Conservation (phyloP, 2,329 filamentous ascomycete species). For the Periconia sp. region DNA sequence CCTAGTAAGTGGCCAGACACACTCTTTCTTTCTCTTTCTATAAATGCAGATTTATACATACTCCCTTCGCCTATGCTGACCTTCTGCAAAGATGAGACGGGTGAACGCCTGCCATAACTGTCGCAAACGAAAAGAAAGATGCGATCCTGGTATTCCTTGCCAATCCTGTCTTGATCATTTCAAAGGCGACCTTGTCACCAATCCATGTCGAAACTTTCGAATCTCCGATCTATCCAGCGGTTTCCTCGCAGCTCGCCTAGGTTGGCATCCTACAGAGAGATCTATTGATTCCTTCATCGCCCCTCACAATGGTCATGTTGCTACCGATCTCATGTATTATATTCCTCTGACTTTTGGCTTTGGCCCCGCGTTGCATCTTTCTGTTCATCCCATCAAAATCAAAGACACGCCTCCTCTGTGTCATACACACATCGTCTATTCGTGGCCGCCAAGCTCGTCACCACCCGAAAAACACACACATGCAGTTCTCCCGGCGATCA, state of each 20-base stretch:
- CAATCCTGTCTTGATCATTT: conserved; percentile 42
- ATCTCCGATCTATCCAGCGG: conserved; percentile 28
- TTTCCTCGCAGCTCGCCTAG: conserved; percentile 36
- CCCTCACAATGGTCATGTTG: conserved; percentile 17
- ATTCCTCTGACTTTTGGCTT: conserved; percentile 40
- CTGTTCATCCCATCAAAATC: conserved; percentile 29
- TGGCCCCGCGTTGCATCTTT: conserved; percentile 27
- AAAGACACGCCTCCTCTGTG: conserved; percentile 16
- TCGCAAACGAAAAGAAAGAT: conserved; percentile 39
- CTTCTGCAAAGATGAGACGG: conserved; percentile 28
- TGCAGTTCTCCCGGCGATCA: conserved; percentile 38
- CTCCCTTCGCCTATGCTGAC: not conserved
- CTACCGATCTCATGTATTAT: conserved; percentile 21
- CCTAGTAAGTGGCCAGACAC: conserved; percentile 5
- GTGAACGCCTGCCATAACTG: conserved; percentile 40
- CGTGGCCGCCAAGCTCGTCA: conserved; percentile 34
- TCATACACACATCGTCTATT: conserved; percentile 41
- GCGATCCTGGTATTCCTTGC: conserved; percentile 44
- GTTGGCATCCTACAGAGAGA: conserved; percentile 40
- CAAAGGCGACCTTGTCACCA: conserved; percentile 38
- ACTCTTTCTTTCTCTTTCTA: too few relatives aligned
- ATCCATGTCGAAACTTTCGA: conserved; percentile 39
- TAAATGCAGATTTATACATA: too few relatives aligned
- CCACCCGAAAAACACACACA: conserved; percentile 21
- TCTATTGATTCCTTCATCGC: conserved; percentile 27